phyloP scores from a whole-genome alignment of 2,329 filamentous ascomycete genomes.

The Paecilomyces sp. region DNA sequence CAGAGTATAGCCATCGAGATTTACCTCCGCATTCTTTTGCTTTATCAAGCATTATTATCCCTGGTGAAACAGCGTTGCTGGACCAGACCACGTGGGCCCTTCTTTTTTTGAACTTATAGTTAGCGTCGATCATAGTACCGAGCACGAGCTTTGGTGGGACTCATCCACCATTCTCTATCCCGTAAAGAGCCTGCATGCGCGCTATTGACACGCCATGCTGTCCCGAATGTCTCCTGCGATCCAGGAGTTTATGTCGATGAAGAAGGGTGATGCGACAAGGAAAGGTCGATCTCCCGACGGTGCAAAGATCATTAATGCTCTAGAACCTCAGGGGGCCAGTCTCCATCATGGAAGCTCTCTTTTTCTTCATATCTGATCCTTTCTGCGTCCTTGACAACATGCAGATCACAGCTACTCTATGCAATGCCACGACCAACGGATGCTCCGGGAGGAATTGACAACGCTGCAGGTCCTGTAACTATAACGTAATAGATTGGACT shows the following conservation, averaged over 20 bases:
- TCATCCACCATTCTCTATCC: background rate
- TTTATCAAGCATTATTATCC: background rate
- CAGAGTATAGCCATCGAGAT: background rate
- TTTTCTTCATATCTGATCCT: background rate
- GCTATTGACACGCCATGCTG: background rate
- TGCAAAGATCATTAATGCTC: background rate
- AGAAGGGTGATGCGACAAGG: background rate
- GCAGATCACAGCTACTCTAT: background rate
- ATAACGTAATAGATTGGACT: background rate
- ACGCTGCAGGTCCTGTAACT: background rate
- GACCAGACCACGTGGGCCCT: background rate
- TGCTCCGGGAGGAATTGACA: background rate
- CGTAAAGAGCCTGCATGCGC: background rate
- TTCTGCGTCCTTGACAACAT: background rate
- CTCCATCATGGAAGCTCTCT: background rate
- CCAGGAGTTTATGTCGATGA: background rate
- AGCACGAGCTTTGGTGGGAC: background rate
- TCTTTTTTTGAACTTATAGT: background rate
- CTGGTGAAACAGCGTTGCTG: background rate
- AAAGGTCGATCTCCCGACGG: background rate
- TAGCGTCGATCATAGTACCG: background rate
- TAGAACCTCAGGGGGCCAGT: background rate
- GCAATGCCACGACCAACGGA: background rate
- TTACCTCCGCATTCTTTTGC: background rate
- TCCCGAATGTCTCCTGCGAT: background rate